These are phyloP conservation scores for Sarocladiaceae sp. DNA, from an alignment of 2,329 filamentous ascomycete species.

Conservation along the genomic window DNA sequence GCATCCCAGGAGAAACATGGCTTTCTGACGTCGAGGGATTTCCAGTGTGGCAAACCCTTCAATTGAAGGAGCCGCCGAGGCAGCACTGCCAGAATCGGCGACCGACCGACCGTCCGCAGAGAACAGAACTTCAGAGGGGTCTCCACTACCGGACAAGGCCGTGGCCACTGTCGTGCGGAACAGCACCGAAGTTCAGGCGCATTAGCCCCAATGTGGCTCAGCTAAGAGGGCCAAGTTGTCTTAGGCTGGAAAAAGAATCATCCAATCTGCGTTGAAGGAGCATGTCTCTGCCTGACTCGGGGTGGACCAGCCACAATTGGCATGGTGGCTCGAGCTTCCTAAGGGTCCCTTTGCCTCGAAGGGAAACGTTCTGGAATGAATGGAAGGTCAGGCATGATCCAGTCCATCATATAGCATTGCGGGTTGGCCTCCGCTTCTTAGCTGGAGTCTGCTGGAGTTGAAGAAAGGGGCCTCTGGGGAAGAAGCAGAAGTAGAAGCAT, in stretches of 20 bases:
- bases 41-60: neutral
- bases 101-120: constrained; percentile 3
- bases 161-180: constrained; percentile 1
- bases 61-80: no score
- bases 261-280: neutral
- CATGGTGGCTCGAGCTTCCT: neutral
- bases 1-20: no score
- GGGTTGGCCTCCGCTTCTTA: neutral
- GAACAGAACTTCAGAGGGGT: no score
- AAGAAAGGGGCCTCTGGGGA: neutral
- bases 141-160: constrained; percentile 1
- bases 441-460: neutral
- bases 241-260: neutral
- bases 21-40: neutral
- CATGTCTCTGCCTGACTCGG: neutral
- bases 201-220: neutral
- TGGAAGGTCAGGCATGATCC: neutral
- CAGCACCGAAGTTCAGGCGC: neutral
- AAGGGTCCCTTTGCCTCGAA: neutral
- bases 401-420: neutral
- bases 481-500: neutral
- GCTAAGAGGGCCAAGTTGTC: no score
- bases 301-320: neutral
- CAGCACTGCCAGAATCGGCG: neutral
- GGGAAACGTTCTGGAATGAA: constrained; percentile 9